These are phyloP conservation scores for Parathielavia hyrcaniae DNA, from an alignment of 495 filamentous ascomycete genomes.

Conservation along the genomic window DNA sequence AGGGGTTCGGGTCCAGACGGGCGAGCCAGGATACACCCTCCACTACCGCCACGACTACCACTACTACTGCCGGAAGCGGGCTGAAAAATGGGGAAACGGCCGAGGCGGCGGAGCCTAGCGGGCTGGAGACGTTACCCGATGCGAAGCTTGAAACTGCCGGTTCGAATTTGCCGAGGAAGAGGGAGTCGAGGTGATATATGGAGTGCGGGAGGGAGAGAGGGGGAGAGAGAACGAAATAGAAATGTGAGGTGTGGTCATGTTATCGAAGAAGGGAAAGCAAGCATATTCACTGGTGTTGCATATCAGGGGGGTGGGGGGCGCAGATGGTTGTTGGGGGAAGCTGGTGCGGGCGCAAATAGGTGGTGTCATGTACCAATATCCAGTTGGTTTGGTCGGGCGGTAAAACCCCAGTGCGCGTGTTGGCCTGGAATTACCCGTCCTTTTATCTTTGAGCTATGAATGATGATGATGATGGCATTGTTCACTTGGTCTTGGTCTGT, in stretches of 20 bases:
- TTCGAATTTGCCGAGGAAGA: conserved; percentile 12
- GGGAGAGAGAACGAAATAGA: neutral
- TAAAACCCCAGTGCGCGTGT: too few species aligned
- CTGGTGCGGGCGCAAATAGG: neutral
- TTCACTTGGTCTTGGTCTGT: too few species aligned
- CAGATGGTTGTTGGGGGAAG: neutral
- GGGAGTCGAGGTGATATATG: conserved; percentile 13
- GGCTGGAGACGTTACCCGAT: conserved; percentile 38
- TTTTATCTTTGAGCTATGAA: too few species aligned
- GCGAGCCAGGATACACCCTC: conserved; percentile 36
- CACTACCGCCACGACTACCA: neutral
- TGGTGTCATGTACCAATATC: conserved; percentile 11
- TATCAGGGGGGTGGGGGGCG: neutral
- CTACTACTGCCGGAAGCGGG: conserved; percentile 13
- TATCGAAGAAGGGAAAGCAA: neutral
- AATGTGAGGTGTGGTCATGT: neutral
- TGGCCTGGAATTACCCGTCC: too few species aligned
- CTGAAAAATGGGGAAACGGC: conserved; percentile 26
- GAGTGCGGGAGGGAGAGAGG: neutral
- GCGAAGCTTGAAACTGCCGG: conserved; percentile 27
- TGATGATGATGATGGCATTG: too few species aligned
- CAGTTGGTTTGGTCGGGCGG: too few species aligned
- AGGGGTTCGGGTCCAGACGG: conserved; percentile 35
- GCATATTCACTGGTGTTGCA: conserved; percentile 8
- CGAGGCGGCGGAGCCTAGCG: conserved; percentile 8